phyloP scores from a whole-genome alignment of 225 moss, liverwort and hornwort species.

The Bryum argenteum region DNA sequence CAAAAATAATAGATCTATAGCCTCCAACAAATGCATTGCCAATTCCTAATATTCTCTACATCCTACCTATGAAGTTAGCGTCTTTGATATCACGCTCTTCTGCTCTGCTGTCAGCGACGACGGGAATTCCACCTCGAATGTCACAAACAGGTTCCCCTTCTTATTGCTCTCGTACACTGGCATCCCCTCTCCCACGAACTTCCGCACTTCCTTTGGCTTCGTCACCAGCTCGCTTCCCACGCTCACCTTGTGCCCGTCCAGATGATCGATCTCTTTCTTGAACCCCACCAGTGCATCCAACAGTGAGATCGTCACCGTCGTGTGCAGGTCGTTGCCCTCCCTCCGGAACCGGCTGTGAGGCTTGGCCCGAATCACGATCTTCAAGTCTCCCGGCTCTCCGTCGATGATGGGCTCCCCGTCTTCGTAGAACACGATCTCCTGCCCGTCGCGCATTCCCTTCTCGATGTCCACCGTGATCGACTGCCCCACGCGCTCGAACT shows the following conservation, averaged over 20 bases:
- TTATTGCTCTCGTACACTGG: constrained; percentile 75
- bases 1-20: constrained; percentile 12
- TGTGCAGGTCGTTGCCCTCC: constrained; percentile 69
- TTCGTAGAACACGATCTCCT: constrained; percentile 88
- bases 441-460: constrained; percentile 89
- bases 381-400: constrained; percentile 90
- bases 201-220: constrained; percentile 75
- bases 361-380: constrained; percentile 66
- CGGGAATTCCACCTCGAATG: constrained; percentile 87
- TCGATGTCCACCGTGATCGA: constrained; percentile 77
- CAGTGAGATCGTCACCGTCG: constrained; percentile 69
- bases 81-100: constrained; percentile 62
- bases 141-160: constrained; percentile 84
- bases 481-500: constrained; percentile 88
- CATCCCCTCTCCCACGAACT: constrained; percentile 83
- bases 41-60: neutral
- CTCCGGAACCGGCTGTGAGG: constrained; percentile 66
- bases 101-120: constrained; percentile 70
- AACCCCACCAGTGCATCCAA: constrained; percentile 89
- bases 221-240: constrained; percentile 76
- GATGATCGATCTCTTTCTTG: constrained; percentile 67
- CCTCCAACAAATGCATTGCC: constrained; percentile 1
- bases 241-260: constrained; percentile 77
- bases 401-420: constrained; percentile 91
- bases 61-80: constrained; percentile 48